phyloP scores from a whole-genome alignment of 2,329 filamentous ascomycete species.

The Ceratocystis lukuohia region DNA sequence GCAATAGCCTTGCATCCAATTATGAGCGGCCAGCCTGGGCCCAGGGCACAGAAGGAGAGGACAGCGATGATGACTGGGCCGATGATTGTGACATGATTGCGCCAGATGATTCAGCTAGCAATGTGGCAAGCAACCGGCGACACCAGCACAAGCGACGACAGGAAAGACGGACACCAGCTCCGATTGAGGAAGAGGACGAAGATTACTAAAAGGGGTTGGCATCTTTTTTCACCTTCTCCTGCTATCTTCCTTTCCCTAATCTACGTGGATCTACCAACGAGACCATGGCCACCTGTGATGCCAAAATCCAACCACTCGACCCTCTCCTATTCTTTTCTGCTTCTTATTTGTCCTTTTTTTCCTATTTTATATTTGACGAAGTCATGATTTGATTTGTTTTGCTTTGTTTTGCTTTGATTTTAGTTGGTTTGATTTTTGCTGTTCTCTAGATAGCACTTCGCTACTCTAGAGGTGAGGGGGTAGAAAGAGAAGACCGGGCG shows the following conservation, averaged over 20 bases:
- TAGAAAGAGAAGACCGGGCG: neutral
- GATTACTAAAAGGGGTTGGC: conserved; percentile 32
- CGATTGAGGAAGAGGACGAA: conserved; percentile 58
- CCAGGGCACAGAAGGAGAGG: conserved; percentile 29
- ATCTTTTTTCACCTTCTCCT: too few relatives aligned
- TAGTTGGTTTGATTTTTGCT: conserved; percentile 8
- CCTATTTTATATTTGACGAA: conserved; percentile 9
- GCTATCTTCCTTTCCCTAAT: too few relatives aligned
- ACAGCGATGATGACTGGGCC: conserved; percentile 46
- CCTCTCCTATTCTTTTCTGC: neutral
- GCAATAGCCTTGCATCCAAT: conserved; percentile 32
- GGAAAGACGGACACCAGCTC: conserved; percentile 57
- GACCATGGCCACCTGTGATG: neutral
- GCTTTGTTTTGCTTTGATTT: conserved; percentile 3
- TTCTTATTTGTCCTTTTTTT: conserved; percentile 8
- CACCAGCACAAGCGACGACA: conserved; percentile 53
- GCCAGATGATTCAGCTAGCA: conserved; percentile 69
- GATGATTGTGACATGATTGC: conserved; percentile 45
- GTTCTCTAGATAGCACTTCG: conserved; percentile 15
- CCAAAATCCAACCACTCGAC: neutral
- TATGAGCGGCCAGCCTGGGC: conserved; percentile 36
- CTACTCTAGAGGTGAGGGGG: conserved; percentile 1
- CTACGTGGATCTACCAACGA: neutral
- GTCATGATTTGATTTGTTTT: conserved; percentile 9
- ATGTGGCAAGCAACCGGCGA: conserved; percentile 59